Base-by-base conservation (phyloP, 2,329 filamentous ascomycete species). In the Alternaria sp. region DNA sequence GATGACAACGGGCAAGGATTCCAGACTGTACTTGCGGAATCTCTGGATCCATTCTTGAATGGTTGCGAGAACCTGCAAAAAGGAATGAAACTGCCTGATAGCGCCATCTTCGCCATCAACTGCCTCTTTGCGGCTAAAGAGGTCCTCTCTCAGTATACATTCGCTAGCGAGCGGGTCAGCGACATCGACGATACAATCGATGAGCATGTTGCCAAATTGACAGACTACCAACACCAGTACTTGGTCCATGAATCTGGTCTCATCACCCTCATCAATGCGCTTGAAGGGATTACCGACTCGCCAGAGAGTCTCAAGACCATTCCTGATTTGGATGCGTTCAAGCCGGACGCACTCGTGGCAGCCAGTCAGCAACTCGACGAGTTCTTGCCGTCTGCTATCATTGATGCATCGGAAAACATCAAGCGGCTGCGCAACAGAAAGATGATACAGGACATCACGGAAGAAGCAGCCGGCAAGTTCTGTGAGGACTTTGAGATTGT, bases 331-430 rank as follows among this genome's bases (percentile, higher is more conserved):
- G 83, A 85, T 0, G 80, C 85, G 5, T 87, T 93, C 74, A 86
- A 89, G 62, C 85, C 87, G 0, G 81, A 85, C 6, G 80, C 85
- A 0, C 83, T 98, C n/a, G 81, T 86, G 2, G 82, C 84, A 54
- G 89, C 90, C 3, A 92, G 92, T 71, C 92, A 94, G 72, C 87
- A 86, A 44, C 84, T 99, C 7, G 96, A 99, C 75, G 90, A 93
- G 64, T 99, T 98, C 81, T 84, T 99, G 23, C 94, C 96, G 0
- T 96, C 93, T 1, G 96, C 95, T 3, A 85, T 97, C 28, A 95
- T 97, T 85, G 96, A 99, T 77, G 94, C 94, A 3, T 89, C 92
- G 71, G 92, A 96, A 55, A 92, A 93, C 64, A 80, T 98, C 25
- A 90, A 90, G 67, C 84, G 88, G 45, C 82, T 99, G 2, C 89